A percentile compares a stretch with the other conserved stretches of the same genome.
Evolutionary conservation across 805 yeast genomes (phyloP).

Genomic region (Wickerhamomyces rabaulensis): DNA sequence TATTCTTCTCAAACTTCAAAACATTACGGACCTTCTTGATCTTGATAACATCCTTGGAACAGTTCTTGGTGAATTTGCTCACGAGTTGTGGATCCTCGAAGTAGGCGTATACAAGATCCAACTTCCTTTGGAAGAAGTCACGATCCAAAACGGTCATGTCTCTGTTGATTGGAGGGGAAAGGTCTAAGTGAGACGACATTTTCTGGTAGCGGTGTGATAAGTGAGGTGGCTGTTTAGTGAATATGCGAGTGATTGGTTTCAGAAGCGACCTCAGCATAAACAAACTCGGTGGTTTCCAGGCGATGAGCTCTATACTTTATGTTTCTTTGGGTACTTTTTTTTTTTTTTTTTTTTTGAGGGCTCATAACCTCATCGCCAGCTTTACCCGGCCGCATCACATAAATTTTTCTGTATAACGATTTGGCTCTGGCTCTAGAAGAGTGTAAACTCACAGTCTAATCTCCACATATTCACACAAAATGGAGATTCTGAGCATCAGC

Average conservation of each 20-base stretch:
- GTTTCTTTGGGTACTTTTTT: neutral
- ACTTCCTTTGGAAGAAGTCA: slow-evolving; percentile 49
- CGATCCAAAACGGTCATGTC: slow-evolving; percentile 65
- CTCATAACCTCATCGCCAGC: neutral
- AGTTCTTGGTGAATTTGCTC: slow-evolving; percentile 47
- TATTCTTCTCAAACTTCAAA: slow-evolving; percentile 34
- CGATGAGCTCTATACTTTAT: neutral
- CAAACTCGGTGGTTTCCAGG: neutral
- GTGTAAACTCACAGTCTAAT: too few species aligned
- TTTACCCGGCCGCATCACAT: neutral
- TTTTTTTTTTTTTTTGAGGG: neutral
- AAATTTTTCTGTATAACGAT: neutral
- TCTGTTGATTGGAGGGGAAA: slow-evolving; percentile 62
- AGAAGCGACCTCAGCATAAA: neutral
- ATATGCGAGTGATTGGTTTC: neutral
- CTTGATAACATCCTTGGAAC: slow-evolving; percentile 56
- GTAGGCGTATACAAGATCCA: slow-evolving; percentile 60
- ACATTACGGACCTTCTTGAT: slow-evolving; percentile 71
- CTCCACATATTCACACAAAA: too few species aligned
- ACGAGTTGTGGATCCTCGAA: slow-evolving; percentile 59
- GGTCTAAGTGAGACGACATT: slow-evolving; percentile 4
- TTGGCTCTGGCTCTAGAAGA: too few species aligned
- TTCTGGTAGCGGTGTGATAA: neutral
- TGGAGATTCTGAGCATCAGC: slow-evolving; percentile 16
- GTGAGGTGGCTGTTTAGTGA: neutral